phyloP scores from a whole-genome alignment of 75 land plant species.

The Sequoiadendron giganteum region DNA sequence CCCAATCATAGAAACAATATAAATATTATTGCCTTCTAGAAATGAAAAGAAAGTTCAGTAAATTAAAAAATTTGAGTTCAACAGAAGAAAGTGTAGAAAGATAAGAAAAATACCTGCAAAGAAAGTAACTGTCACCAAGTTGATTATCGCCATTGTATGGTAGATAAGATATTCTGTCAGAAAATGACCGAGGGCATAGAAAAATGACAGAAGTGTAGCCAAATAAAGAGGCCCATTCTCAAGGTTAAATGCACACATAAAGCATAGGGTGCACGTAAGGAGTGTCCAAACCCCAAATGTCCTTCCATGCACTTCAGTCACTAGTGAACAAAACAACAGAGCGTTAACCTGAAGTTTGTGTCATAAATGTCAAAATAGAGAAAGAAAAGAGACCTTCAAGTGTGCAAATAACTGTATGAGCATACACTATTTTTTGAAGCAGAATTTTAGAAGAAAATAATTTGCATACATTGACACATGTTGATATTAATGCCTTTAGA shows the following conservation, averaged over 20 bases:
- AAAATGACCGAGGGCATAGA: conserved; percentile 91
- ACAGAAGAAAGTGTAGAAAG: neutral
- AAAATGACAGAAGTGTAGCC: conserved; percentile 84
- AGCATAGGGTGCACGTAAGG: conserved; percentile 91
- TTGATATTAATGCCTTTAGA: neutral
- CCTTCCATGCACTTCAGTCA: conserved; percentile 96
- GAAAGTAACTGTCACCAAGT: conserved; percentile 71
- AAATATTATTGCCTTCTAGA: neutral
- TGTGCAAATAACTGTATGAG: neutral
- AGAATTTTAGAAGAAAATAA: neutral
- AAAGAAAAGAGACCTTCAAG: neutral
- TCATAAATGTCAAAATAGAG: neutral
- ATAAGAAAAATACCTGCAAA: conserved; percentile 73
- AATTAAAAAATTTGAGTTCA: neutral
- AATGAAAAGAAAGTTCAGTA: neutral
- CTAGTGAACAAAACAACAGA: conserved; percentile 33
- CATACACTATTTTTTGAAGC: neutral
- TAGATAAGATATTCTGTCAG: conserved; percentile 82
- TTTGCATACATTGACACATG: neutral
- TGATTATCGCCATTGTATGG: conserved; percentile 73
- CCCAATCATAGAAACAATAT: neutral
- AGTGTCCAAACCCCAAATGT: conserved; percentile 98
- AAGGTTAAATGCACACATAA: conserved; percentile 87
- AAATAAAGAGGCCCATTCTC: conserved; percentile 71
- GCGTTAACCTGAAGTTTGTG: neutral